Conservation (phyloP, 2,329 filamentous ascomycete species). For the Microsporum audouinii region DNA sequence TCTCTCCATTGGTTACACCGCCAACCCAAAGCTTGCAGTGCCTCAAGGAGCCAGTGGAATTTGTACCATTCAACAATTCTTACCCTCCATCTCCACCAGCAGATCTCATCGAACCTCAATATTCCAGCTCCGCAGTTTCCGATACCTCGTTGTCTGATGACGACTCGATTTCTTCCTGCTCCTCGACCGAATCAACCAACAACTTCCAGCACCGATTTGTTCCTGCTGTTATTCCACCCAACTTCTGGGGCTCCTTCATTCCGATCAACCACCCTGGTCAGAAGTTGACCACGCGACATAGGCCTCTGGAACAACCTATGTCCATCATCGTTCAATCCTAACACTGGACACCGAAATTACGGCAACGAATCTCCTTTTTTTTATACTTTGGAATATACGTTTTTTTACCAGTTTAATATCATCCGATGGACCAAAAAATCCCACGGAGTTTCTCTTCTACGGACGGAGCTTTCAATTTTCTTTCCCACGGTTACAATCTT, state of each 20-base stretch:
- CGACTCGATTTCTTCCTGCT: constrained; percentile 26
- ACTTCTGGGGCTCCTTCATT: constrained; percentile 19
- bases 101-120: constrained; percentile 26
- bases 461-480: background rate
- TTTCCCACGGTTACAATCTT: background rate
- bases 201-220: constrained; percentile 17
- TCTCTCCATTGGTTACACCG: constrained; percentile 21
- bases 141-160: constrained; percentile 31
- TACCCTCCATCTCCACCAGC: constrained; percentile 27
- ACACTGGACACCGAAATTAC: background rate
- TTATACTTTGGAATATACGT: background rate
- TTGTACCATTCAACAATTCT: constrained; percentile 23
- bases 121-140: constrained; percentile 31
- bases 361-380: background rate
- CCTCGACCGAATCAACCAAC: constrained; percentile 24
- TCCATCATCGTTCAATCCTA: constrained; percentile 7
- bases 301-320: constrained; percentile 18
- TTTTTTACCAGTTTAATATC: background rate
- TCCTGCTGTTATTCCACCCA: constrained; percentile 20
- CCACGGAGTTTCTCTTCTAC: background rate
- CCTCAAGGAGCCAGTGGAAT: constrained; percentile 25
- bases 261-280: constrained; percentile 22
- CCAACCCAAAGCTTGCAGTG: constrained; percentile 23
- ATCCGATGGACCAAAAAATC: background rate
- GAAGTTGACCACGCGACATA: constrained; percentile 19